These are phyloP conservation scores for Tylopilus sp. DNA, from an alignment of 1,284 basidiomycete species.

Conservation along the genomic window DNA sequence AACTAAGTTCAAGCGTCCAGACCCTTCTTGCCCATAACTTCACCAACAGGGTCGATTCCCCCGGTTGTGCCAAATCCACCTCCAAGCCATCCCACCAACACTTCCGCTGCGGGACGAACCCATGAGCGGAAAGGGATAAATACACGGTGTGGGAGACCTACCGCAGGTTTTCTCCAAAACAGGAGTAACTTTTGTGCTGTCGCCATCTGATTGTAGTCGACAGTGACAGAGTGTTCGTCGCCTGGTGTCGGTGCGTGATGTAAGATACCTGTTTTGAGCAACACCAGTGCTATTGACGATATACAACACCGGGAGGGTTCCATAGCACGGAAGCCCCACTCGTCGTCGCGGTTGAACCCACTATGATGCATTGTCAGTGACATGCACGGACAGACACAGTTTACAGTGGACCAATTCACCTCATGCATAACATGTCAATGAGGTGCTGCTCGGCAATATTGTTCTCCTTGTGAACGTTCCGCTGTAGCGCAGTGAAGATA, in stretches of 20 bases:
- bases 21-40: slow-evolving; percentile 97
- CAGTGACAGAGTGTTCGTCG: slow-evolving; percentile 64
- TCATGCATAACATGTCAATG: slow-evolving; percentile 99
- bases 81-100: slow-evolving; percentile 99
- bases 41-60: slow-evolving; percentile 53
- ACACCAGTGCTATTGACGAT: slow-evolving; percentile 94
- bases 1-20: slow-evolving; percentile 96
- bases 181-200: slow-evolving; percentile 96
- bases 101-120: slow-evolving; percentile 64
- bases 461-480: slow-evolving; percentile 99
- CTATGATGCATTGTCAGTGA: slow-evolving; percentile 41
- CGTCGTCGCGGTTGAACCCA: slow-evolving; percentile 94
- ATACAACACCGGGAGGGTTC: slow-evolving; percentile 97
- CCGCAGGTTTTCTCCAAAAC: slow-evolving; percentile 99
- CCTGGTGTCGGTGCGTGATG: slow-evolving; percentile 54
- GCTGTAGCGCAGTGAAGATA: slow-evolving; percentile 96
- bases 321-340: slow-evolving; percentile 95
- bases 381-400: slow-evolving; percentile 18
- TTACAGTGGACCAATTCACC: slow-evolving; percentile 44
- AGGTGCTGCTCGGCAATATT: slow-evolving; percentile 98
- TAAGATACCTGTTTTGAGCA: slow-evolving; percentile 94
- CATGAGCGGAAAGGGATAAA: slow-evolving; percentile 1
- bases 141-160: slow-evolving; percentile 45
- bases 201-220: slow-evolving; percentile 91
- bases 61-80: slow-evolving; percentile 67